Evolutionary conservation across 73 alveolate species (phyloP).

Genomic region (Paramecium octaurelia): DNA sequence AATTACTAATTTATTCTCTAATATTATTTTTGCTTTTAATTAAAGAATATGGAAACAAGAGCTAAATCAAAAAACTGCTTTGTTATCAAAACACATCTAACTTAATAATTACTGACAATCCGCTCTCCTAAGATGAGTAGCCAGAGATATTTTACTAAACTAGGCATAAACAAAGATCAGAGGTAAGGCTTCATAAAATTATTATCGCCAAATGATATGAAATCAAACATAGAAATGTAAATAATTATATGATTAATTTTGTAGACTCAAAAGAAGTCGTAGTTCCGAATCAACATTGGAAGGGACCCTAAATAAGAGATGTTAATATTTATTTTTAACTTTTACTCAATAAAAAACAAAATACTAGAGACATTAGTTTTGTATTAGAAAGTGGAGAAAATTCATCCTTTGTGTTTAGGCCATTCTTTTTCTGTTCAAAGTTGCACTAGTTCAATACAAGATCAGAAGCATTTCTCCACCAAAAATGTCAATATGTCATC

Average conservation of each 20-base stretch:
- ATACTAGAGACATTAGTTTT: background rate
- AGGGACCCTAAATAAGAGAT: background rate
- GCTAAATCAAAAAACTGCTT: background rate
- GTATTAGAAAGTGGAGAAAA: background rate
- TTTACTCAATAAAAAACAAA: background rate
- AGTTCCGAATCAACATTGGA: background rate
- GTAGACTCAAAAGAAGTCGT: background rate
- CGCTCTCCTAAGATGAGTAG: background rate
- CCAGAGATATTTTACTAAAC: background rate
- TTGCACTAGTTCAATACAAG: background rate
- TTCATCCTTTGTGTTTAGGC: background rate
- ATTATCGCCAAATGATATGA: background rate
- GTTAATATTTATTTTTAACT: background rate
- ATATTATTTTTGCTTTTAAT: background rate
- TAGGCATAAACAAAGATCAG: background rate
- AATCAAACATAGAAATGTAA: background rate
- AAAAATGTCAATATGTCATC: background rate
- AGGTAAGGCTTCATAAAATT: background rate
- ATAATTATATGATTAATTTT: background rate
- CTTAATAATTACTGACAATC: background rate
- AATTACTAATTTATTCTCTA: background rate
- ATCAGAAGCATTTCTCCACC: background rate
- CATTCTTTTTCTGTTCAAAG: background rate
- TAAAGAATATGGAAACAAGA: background rate
- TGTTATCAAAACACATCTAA: background rate